Conservation (phyloP, 768 basidiomycete species). For the Leucocoprinus birnbaumii region DNA sequence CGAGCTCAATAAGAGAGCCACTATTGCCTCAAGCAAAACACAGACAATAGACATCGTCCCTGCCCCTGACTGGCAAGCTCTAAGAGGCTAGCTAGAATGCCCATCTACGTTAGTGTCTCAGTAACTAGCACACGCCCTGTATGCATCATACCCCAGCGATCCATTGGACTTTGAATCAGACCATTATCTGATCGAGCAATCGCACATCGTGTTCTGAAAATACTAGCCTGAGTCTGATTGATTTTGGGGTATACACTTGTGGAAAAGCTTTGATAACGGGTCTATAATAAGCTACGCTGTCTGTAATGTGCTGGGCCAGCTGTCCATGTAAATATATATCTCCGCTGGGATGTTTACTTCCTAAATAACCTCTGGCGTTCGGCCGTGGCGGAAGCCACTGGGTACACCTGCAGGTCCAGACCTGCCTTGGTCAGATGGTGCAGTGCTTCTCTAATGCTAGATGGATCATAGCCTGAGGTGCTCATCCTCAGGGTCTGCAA, state of each 20-base stretch:
- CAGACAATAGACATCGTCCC: slow-evolving; percentile 24
- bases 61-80: slow-evolving; percentile 30
- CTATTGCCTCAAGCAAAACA: slow-evolving; percentile 25
- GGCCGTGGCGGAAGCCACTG: neutral
- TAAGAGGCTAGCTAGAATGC: slow-evolving; percentile 15
- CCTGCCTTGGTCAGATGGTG: neutral
- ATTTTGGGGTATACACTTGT: too few relatives aligned
- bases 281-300: too few relatives aligned
- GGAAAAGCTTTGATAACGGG: too few relatives aligned
- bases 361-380: neutral
- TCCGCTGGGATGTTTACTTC: too few relatives aligned
- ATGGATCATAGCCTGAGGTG: neutral
- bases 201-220: too few relatives aligned
- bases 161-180: too few relatives aligned
- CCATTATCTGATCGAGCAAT: too few relatives aligned
- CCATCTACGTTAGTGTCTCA: neutral
- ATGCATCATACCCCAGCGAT: too few relatives aligned
- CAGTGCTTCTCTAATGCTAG: neutral
- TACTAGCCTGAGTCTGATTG: too few relatives aligned
- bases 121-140: too few relatives aligned
- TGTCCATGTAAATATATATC: too few relatives aligned
- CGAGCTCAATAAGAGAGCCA: slow-evolving; percentile 25
- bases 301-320: too few relatives aligned
- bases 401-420: neutral
- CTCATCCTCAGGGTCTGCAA: neutral